phyloP scores from a whole-genome alignment of 805 yeast genomes.

The Spathaspora sp. region DNA sequence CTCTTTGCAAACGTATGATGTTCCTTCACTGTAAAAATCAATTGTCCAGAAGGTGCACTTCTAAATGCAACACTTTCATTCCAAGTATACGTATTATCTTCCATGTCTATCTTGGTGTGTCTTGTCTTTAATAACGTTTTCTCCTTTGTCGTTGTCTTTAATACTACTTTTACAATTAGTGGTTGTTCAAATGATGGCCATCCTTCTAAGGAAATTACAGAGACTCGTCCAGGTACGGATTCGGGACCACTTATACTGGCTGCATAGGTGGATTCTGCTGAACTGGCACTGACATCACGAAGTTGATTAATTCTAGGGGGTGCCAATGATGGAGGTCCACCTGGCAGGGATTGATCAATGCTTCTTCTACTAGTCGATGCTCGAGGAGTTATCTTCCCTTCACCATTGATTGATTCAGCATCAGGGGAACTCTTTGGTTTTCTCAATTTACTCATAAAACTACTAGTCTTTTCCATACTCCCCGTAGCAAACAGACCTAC shows the following conservation, averaged over 20 bases:
- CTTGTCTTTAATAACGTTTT: constrained; percentile 68
- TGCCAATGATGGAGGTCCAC: constrained; percentile 31
- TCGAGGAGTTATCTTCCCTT: neutral
- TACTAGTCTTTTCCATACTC: constrained; percentile 19
- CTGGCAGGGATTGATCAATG: constrained; percentile 10
- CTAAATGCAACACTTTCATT: constrained; percentile 66
- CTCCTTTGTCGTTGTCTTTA: constrained; percentile 43
- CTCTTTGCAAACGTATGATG: constrained; percentile 75
- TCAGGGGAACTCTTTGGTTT: constrained; percentile 3
- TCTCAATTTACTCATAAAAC: constrained; percentile 4
- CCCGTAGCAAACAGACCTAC: constrained; percentile 6
- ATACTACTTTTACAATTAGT: constrained; percentile 51
- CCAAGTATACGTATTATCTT: constrained; percentile 47
- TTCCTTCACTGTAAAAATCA: constrained; percentile 59
- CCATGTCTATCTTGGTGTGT: constrained; percentile 42
- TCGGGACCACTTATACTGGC: constrained; percentile 30
- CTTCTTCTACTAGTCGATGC: neutral
- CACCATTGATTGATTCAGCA: constrained; percentile 3
- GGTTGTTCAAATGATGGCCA: constrained; percentile 24
- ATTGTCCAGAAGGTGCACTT: constrained; percentile 56
- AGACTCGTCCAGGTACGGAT: constrained; percentile 52
- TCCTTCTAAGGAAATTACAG: constrained; percentile 46
- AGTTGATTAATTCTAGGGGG: constrained; percentile 29
- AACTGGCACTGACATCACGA: constrained; percentile 20
- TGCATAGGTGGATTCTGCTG: constrained; percentile 34